Evolutionary conservation across 257 asterid species (phyloP), one percentile per base, ranked within the genome.

Genomic region (Fraxinus excelsior): DNA sequence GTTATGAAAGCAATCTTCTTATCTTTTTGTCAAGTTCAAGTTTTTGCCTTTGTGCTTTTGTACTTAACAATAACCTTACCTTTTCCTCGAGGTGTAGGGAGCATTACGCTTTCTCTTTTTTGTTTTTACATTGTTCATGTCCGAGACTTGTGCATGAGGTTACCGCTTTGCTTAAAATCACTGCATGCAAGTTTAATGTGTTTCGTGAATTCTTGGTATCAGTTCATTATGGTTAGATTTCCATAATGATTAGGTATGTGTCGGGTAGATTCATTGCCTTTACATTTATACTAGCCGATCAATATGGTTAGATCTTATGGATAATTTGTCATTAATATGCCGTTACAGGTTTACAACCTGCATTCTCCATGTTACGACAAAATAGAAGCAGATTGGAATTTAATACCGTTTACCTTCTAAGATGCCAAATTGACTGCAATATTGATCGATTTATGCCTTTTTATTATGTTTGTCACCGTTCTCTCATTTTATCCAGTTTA

Each of bases 381-480:
- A 38, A 37, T 25, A 28, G 21, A 71, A 67, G 11, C 56, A 51
- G 25, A 68, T 44, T 46, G 64, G 71, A 74, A 56, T 60, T 58
- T 42, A 42, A 12, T 12, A 42, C 18, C 16, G 51, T 12, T 42
- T 42, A 38, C 44, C 51, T 42, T 42, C 3, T 2, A 42, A 42
- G 49, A 40, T 40, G 51, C 51, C 12, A 12, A 42, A 11, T 42
- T 42, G 51, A 42, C 4, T 42, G 51, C 51, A 42, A 13, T 11
- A 42, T 42, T 42, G 51, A 11, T 42, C 18, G 0, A 42, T 12
- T 42, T 11, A 42, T 42, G 18, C 51, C 13, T 42, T 11, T 42
- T 42, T 42, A 42, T 1, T 5, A 42, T 42, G 51, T 11, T 42
- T 11, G 51, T 2, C 13, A 11, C 18, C 2, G 51, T 42, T 12